Percentiles rank a stretch among this genome's conserved stretches.
Conservation (phyloP, 352 stramenopile genomes). For the Globisporangium paddicum region DNA sequence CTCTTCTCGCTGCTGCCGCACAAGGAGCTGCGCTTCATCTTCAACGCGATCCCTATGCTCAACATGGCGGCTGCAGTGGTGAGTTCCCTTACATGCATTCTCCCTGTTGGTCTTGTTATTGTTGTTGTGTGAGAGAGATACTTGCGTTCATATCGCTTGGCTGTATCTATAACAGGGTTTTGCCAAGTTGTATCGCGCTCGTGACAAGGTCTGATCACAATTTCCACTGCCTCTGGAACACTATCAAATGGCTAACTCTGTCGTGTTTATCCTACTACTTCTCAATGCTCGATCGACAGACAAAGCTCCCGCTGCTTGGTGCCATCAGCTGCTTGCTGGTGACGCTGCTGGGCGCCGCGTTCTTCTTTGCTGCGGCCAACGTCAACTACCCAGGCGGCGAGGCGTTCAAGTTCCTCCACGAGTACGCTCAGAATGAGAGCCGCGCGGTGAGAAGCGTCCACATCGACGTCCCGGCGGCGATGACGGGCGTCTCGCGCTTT, state of each 20-base stretch:
- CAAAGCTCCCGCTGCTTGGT: conserved; percentile 43
- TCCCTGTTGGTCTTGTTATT: too few relatives aligned
- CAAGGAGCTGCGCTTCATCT: conserved; percentile 98
- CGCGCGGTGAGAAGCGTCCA: conserved; percentile 57
- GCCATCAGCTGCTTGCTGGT: conserved; percentile 43
- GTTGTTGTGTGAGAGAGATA: neutral
- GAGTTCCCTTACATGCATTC: conserved; percentile 2
- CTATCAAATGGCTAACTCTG: neutral
- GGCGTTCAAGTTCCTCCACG: conserved; percentile 58
- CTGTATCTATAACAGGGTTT: conserved; percentile 31
- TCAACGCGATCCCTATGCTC: conserved; percentile 95
- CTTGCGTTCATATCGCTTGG: neutral
- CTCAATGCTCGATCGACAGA: conserved; percentile 32
- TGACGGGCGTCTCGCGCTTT: conserved; percentile 93
- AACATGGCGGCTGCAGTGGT: conserved; percentile 92
- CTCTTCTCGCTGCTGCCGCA: conserved; percentile 97
- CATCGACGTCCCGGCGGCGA: conserved; percentile 92
- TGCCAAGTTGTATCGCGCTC: conserved; percentile 62
- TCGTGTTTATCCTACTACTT: neutral
- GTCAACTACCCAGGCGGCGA: conserved; percentile 92
- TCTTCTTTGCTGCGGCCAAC: conserved; percentile 72
- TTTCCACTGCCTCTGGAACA: neutral
- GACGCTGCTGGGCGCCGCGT: conserved; percentile 32
- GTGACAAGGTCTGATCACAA: conserved; percentile 37
- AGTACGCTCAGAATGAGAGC: conserved; percentile 27